phyloP scores from a whole-genome alignment of 78 protist genomes.

The Emiliania huxleyi region DNA sequence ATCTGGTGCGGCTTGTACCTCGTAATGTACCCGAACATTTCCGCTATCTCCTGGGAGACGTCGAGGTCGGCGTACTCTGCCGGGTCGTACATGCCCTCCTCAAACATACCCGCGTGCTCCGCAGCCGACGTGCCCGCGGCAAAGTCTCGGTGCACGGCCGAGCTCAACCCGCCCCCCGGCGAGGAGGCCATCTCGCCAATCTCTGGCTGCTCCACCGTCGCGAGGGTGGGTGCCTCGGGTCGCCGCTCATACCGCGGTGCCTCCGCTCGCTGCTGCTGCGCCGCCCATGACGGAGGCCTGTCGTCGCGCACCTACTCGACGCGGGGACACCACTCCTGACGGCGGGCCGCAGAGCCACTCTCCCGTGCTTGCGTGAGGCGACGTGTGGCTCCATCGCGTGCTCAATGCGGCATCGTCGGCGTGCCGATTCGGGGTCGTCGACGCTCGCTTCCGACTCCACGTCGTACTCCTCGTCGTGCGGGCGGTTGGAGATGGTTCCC shows the following conservation, averaged over 20 bases:
- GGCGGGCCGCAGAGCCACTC: no score
- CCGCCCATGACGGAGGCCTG: no score
- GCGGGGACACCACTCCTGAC: no score
- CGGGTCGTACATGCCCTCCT: slow-evolving; percentile 27
- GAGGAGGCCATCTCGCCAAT: neutral
- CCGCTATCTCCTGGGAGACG: slow-evolving; percentile 52
- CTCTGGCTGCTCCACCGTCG: neutral
- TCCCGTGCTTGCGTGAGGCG: no score
- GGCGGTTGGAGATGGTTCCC: neutral
- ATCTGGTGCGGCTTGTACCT: slow-evolving; percentile 52
- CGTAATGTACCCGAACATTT: slow-evolving; percentile 65
- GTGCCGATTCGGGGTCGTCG: neutral
- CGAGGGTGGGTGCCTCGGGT: neutral
- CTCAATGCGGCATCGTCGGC: neutral
- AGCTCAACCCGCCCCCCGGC: neutral
- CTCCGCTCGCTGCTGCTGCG: neutral
- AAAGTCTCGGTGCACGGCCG: neutral
- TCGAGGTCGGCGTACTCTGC: slow-evolving; percentile 7
- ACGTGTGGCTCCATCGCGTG: no score
- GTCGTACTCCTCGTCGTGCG: neutral
- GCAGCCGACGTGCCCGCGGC: neutral
- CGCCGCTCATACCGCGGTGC: neutral
- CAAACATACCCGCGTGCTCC: neutral
- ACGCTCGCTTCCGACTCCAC: neutral
- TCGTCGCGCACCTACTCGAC: no score